Evolutionary conservation across 371 early-diverging fungal species (phyloP).

Genomic region (Actinomortierella wolfii): DNA sequence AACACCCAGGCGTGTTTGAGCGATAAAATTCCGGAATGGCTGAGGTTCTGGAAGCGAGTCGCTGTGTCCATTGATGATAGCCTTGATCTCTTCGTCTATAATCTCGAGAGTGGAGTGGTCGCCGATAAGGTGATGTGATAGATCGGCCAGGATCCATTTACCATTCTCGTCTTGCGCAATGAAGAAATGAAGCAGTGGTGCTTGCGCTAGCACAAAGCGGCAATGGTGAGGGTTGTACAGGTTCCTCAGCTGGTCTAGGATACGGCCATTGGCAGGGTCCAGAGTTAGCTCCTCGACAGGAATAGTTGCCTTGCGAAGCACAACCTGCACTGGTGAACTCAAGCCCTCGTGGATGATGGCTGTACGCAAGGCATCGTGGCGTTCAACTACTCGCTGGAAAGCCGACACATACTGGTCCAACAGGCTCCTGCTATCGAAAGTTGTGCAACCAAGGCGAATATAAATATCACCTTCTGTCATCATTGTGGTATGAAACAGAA

Average conservation of each 20-base stretch:
- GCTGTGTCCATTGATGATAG: constrained; percentile 10
- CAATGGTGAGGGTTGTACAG: background rate
- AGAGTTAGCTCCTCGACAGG: background rate
- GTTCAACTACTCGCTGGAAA: constrained; percentile 7
- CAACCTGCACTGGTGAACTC: constrained; percentile 6
- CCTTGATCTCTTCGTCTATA: constrained; percentile 6
- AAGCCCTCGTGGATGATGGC: constrained; percentile 7
- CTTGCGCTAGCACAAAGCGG: background rate
- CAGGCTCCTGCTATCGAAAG: constrained; percentile 2
- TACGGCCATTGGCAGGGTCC: background rate
- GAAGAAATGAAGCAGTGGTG: background rate
- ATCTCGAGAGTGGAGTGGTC: constrained; percentile 1
- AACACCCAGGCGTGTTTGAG: constrained; percentile 8
- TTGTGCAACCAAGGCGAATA: background rate
- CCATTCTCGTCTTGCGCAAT: background rate
- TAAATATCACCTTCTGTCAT: constrained; percentile 12
- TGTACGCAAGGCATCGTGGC: constrained; percentile 16
- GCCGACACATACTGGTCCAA: constrained; percentile 11
- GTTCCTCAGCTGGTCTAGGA: background rate
- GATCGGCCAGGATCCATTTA: background rate
- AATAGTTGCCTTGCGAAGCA: background rate
- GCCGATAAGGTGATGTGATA: background rate
- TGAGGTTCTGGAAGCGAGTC: constrained; percentile 4
- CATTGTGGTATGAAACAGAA: constrained; percentile 17
- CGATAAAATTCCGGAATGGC: constrained; percentile 23